Percentiles rank a stretch among this genome's conserved stretches.
Conservation (phyloP, 768 basidiomycete species). For the Imleria badia region DNA sequence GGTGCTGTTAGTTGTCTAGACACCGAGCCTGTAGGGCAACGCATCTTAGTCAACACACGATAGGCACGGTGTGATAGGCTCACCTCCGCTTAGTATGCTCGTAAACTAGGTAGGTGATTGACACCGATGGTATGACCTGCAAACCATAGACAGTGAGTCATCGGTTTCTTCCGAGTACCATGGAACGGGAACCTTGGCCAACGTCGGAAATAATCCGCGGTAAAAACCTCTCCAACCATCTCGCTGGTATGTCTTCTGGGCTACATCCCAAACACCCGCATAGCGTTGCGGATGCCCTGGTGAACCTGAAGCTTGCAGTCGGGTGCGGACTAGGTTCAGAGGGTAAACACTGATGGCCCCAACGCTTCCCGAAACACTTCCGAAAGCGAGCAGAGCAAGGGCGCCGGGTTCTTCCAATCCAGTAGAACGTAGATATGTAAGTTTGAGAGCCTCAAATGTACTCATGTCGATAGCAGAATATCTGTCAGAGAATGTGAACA, state of each 20-base stretch:
- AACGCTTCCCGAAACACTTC: conserved; percentile 89
- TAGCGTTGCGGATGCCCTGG: conserved; percentile 93
- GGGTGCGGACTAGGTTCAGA: conserved; percentile 87
- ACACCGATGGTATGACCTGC: conserved; percentile 93
- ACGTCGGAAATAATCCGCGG: conserved; percentile 84
- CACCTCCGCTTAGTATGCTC: conserved; percentile 82
- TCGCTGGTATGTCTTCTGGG: conserved; percentile 69
- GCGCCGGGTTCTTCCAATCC: conserved; percentile 89
- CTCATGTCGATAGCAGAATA: conserved; percentile 97
- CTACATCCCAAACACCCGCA: conserved; percentile 84
- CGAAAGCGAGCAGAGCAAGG: conserved; percentile 84
- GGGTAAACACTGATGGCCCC: conserved; percentile 95
- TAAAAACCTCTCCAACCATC: conserved; percentile 97
- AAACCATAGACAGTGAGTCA: conserved; percentile 7
- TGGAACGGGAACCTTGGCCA: conserved; percentile 70
- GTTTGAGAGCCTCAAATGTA: conserved; percentile 94
- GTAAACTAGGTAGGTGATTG: conserved; percentile 95
- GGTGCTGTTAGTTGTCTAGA: conserved; percentile 37
- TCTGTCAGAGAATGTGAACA: conserved; percentile 35
- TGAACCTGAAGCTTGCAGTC: conserved; percentile 94
- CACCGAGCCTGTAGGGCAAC: conserved; percentile 51
- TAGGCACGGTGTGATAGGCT: conserved; percentile 21
- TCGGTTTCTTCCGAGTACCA: neutral
- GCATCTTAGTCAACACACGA: conserved; percentile 1
- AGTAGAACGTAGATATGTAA: conserved; percentile 84